These are phyloP conservation scores for Gossypium bickii DNA, from an alignment of 345 rosid species.

Conservation along the genomic window DNA sequence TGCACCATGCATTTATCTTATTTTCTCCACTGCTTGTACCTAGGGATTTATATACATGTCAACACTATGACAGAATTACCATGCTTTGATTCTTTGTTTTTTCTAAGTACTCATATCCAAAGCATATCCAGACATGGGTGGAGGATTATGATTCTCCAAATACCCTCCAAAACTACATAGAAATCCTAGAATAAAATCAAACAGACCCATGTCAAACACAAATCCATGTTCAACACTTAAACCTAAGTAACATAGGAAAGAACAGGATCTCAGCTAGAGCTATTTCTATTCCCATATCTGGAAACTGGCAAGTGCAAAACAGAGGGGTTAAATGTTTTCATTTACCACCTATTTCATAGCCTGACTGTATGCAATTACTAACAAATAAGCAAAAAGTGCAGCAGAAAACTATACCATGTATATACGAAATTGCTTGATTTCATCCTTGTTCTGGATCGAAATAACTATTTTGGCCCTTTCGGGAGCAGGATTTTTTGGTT, in stretches of 20 bases:
- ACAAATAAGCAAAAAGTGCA: conserved; percentile 11
- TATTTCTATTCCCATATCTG: not conserved
- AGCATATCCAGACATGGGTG: too few relatives aligned
- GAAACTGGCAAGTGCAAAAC: not conserved
- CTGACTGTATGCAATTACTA: not conserved
- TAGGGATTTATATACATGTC: not conserved
- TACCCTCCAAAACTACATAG: too few relatives aligned
- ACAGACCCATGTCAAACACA: too few relatives aligned
- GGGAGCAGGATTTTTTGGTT: conserved; percentile 27
- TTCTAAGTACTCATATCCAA: too few relatives aligned
- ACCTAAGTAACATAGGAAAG: too few relatives aligned
- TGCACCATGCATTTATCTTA: not conserved
- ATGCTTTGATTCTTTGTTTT: too few relatives aligned
- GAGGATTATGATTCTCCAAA: too few relatives aligned
- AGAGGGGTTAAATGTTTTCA: not conserved
- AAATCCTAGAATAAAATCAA: too few relatives aligned
- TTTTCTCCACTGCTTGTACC: not conserved
- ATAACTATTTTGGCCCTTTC: conserved; percentile 69
- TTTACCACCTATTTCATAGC: not conserved
- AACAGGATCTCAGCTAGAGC: not conserved
- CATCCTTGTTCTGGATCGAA: conserved; percentile 71
- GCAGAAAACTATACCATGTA: conserved; percentile 44
- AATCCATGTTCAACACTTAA: too few relatives aligned
- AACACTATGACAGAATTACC: not conserved
- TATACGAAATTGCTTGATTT: conserved; percentile 50